A percentile compares a stretch with the other conserved stretches of the same genome.
Evolutionary conservation across 2,329 filamentous ascomycete species (phyloP).

Genomic region (Westerdykella aurantiaca): DNA sequence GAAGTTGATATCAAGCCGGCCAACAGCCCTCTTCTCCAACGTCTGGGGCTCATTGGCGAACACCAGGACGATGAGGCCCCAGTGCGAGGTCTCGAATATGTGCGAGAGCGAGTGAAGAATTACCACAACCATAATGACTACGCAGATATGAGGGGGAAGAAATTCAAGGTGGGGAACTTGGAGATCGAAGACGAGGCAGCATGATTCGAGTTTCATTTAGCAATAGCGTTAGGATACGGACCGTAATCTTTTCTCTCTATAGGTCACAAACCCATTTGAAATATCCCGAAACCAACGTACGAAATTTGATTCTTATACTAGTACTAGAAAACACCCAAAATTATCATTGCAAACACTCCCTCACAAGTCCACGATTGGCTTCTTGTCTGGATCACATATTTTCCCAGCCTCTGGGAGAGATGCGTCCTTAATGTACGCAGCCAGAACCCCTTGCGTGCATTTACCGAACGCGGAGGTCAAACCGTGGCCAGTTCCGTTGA

Average conservation of each 20-base stretch:
- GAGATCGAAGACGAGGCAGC: conserved; percentile 40
- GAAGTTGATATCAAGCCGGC: conserved; percentile 36
- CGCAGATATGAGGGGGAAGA: conserved; percentile 37
- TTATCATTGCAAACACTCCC: no score
- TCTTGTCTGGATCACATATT: no score
- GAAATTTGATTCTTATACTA: no score
- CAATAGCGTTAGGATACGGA: no score
- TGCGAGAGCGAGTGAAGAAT: conserved; percentile 39
- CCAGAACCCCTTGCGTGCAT: no score
- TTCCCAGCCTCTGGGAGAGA: no score
- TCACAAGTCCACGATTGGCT: no score
- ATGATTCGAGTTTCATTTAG: conserved; percentile 1
- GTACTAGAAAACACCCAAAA: no score
- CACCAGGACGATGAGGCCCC: conserved; percentile 19
- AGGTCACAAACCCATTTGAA: no score
- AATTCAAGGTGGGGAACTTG: conserved; percentile 37
- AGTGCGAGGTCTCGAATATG: conserved; percentile 39
- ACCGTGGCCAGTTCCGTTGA: not conserved
- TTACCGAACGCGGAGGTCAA: not conserved
- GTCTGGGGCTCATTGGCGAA: conserved; percentile 18
- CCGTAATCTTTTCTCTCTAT: no score
- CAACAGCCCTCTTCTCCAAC: conserved; percentile 32
- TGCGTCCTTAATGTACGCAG: no score
- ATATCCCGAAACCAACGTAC: no score
- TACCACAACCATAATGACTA: conserved; percentile 40